Percentiles rank a stretch among this genome's conserved stretches.
These are phyloP conservation scores for Albatrellus sp. DNA, from an alignment of 1,284 basidiomycete species.

Conservation along the genomic window DNA sequence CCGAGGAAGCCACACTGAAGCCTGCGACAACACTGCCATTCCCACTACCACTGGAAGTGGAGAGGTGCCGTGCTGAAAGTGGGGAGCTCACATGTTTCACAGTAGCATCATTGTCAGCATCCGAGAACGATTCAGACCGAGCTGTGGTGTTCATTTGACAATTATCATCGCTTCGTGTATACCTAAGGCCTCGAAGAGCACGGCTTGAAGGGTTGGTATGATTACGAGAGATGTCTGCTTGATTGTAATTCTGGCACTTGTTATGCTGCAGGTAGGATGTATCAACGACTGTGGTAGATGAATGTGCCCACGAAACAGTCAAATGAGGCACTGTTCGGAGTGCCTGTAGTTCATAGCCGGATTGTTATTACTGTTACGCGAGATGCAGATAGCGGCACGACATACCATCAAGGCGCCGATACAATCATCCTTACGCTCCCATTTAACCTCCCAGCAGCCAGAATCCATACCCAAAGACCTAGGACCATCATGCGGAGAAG, in stretches of 20 bases:
- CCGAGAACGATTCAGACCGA: too few relatives aligned
- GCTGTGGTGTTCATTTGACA: too few relatives aligned
- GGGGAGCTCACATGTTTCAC: too few relatives aligned
- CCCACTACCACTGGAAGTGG: too few relatives aligned
- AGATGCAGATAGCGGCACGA: constrained; percentile 3
- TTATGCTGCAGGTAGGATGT: constrained; percentile 9
- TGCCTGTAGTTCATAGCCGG: constrained; percentile 28
- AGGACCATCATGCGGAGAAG: constrained; percentile 36
- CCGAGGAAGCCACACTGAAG: too few relatives aligned
- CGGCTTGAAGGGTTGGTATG: too few relatives aligned
- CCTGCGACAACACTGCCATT: too few relatives aligned
- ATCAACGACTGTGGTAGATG: neutral
- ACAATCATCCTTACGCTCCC: constrained; percentile 62
- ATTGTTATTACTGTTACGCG: constrained; percentile 3
- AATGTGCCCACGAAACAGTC: constrained; percentile 70
- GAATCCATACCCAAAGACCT: constrained; percentile 43
- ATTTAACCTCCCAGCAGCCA: constrained; percentile 64
- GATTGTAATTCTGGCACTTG: constrained; percentile 6
- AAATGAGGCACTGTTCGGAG: constrained; percentile 57
- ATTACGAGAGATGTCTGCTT: too few relatives aligned
- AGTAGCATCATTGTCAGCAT: too few relatives aligned
- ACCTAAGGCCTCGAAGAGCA: too few relatives aligned
- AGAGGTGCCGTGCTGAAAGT: too few relatives aligned
- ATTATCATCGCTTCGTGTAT: too few relatives aligned
- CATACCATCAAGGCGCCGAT: constrained; percentile 56